phyloP scores from a whole-genome alignment of 2,329 filamentous ascomycete genomes.

The Phaeoacremonium minimum region DNA sequence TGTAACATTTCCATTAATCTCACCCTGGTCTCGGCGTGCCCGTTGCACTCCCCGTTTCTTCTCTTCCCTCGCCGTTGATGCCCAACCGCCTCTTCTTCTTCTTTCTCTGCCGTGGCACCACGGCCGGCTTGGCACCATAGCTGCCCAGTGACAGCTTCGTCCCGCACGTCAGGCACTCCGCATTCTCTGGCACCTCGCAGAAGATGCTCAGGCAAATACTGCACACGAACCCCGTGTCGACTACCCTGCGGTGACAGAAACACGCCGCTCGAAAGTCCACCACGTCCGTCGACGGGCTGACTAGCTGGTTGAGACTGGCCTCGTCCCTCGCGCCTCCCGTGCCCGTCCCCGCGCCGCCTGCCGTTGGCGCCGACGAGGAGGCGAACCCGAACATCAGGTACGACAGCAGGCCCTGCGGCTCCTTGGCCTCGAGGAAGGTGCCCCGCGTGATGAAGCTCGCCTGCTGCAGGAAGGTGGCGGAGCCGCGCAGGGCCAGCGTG shows the following conservation, averaged over 20 bases:
- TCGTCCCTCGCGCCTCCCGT: constrained; percentile 5
- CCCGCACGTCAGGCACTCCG: constrained; percentile 78
- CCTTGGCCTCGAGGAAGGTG: constrained; percentile 46
- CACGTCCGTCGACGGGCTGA: constrained; percentile 75
- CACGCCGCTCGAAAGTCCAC: constrained; percentile 98
- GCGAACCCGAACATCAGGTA: constrained; percentile 91
- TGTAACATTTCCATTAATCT: too few species aligned
- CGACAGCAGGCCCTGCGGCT: constrained; percentile 72
- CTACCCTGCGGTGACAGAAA: constrained; percentile 89
- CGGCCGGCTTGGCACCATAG: constrained; percentile 73
- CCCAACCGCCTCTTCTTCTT: constrained; percentile 64
- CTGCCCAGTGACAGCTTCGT: constrained; percentile 72
- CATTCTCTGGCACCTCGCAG: constrained; percentile 59
- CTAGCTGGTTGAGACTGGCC: constrained; percentile 46
- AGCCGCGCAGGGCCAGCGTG: constrained; percentile 78
- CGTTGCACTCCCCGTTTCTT: constrained; percentile 54
- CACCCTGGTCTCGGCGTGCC: constrained; percentile 49
- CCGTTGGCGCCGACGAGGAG: constrained; percentile 56
- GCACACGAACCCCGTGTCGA: constrained; percentile 92
- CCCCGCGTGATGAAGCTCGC: constrained; percentile 63
- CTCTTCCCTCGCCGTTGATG: constrained; percentile 45
- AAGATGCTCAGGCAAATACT: constrained; percentile 96
- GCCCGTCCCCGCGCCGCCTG: constrained; percentile 32
- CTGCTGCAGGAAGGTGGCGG: constrained; percentile 91
- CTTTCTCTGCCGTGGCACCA: constrained; percentile 67